A percentile compares a stretch with the other conserved stretches of the same genome.
These are phyloP conservation scores for Cryoendolithus antarcticus DNA, from an alignment of 2,329 filamentous ascomycete species.

Conservation along the genomic window DNA sequence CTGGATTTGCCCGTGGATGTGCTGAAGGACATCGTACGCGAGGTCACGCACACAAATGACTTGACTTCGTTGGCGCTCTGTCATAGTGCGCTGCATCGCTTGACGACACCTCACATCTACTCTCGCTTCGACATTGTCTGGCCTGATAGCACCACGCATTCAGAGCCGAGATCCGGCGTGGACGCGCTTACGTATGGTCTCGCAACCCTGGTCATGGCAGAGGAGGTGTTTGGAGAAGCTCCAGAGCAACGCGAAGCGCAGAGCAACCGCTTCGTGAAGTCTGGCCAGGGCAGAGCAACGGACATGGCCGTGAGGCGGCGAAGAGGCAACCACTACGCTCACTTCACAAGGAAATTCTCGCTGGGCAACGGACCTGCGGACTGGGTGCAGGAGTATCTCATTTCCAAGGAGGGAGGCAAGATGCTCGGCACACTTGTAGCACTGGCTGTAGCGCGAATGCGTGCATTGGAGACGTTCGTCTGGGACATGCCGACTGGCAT, in stretches of 20 bases:
- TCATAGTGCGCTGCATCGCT: constrained; percentile 62
- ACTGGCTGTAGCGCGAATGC: constrained; percentile 67
- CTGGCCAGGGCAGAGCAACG: constrained; percentile 13
- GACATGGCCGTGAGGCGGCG: constrained; percentile 29
- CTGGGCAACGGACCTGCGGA: constrained; percentile 68
- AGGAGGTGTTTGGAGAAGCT: constrained; percentile 45
- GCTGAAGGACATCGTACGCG: constrained; percentile 64
- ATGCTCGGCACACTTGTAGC: constrained; percentile 79
- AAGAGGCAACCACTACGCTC: constrained; percentile 62
- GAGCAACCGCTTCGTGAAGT: constrained; percentile 13
- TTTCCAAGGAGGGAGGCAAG: constrained; percentile 72
- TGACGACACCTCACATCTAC: constrained; percentile 70
- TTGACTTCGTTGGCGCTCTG: constrained; percentile 65
- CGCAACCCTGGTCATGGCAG: constrained; percentile 64
- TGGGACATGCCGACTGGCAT: constrained; percentile 89
- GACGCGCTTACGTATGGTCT: constrained; percentile 75
- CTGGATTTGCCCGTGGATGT: constrained; percentile 69
- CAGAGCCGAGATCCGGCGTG: constrained; percentile 58
- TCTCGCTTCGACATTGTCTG: constrained; percentile 79
- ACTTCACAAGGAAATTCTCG: constrained; percentile 70
- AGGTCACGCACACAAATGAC: constrained; percentile 73
- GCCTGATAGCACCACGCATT: constrained; percentile 57
- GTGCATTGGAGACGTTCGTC: constrained; percentile 66
- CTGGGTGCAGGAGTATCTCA: constrained; percentile 72
- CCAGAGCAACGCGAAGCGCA: constrained; percentile 26